These are phyloP conservation scores for Boletus mariae DNA, from an alignment of 1,284 basidiomycete genomes.

Conservation along the genomic window DNA sequence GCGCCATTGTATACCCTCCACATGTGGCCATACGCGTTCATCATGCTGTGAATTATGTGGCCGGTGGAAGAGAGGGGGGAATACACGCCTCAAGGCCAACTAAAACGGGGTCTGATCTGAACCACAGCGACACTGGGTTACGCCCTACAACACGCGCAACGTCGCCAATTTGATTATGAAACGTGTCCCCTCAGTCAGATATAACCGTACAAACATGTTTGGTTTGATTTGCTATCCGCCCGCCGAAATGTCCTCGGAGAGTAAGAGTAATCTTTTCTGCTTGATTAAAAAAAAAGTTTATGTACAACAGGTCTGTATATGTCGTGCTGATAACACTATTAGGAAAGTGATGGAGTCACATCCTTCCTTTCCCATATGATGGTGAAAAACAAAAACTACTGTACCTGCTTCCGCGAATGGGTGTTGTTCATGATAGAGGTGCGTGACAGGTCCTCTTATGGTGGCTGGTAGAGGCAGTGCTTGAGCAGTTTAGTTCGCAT, in stretches of 20 bases:
- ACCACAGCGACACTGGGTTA: constrained; percentile 7
- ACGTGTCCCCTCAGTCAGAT: constrained; percentile 16
- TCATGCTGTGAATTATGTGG: neutral
- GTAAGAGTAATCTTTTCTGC: constrained; percentile 1
- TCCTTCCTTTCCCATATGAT: constrained; percentile 14
- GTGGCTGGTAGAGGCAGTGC: constrained; percentile 18
- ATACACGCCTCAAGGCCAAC: constrained; percentile 13
- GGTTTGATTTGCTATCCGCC: constrained; percentile 5
- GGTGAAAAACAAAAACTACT: constrained; percentile 11
- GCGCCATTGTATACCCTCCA: constrained; percentile 1
- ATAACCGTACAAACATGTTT: constrained; percentile 1
- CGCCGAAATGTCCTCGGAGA: constrained; percentile 21
- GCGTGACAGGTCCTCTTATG: constrained; percentile 10
- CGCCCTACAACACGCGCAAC: constrained; percentile 12
- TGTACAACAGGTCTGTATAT: constrained; percentile 5
- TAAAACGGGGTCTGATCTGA: constrained; percentile 1
- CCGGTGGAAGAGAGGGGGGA: neutral
- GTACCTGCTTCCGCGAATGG: constrained; percentile 11
- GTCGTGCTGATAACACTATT: constrained; percentile 22
- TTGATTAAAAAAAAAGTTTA: neutral
- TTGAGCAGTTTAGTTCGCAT: neutral
- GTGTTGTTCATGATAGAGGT: constrained; percentile 13
- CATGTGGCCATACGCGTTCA: constrained; percentile 2
- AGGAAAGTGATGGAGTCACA: constrained; percentile 17
- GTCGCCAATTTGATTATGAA: constrained; percentile 20